Evolutionary conservation across 176 grass and related monocot genomes (phyloP).

Genomic region (Leersia perrieri): DNA sequence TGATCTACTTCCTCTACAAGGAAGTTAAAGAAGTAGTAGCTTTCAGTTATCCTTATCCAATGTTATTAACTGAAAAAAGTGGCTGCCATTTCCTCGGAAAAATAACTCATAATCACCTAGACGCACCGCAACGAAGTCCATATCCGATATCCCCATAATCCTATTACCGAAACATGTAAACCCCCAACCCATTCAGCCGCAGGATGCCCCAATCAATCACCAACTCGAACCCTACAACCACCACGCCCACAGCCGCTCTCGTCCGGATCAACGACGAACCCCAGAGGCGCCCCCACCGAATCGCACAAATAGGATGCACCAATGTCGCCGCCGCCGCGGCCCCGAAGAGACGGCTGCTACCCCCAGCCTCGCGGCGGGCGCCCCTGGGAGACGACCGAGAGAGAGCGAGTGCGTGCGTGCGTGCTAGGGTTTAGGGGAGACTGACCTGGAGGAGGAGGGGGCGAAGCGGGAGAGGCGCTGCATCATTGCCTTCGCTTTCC

Average conservation of each 20-base stretch:
- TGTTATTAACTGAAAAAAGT: no score
- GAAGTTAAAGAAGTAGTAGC: no score
- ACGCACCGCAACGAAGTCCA: background rate
- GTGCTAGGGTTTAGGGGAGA: background rate
- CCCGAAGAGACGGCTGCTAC: background rate
- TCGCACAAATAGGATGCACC: background rate
- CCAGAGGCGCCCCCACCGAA: background rate
- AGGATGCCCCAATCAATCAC: background rate
- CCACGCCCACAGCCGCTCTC: background rate
- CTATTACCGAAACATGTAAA: conserved; percentile 22
- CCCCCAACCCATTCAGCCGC: background rate
- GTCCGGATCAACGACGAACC: background rate
- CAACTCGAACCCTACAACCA: background rate
- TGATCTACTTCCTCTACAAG: no score
- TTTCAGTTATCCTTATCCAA: no score
- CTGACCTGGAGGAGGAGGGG: conserved; percentile 45
- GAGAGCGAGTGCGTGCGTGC: background rate
- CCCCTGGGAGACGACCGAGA: no score
- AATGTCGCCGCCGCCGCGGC: background rate
- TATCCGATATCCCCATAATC: background rate
- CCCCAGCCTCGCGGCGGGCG: background rate
- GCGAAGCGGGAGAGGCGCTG: conserved; percentile 49
- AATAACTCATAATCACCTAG: background rate
- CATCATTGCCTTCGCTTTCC: conserved; percentile 28
- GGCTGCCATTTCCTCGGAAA: background rate